These are phyloP conservation scores for Fraxinus sp. DNA, from an alignment of 305 asterid genomes.

Conservation along the genomic window DNA sequence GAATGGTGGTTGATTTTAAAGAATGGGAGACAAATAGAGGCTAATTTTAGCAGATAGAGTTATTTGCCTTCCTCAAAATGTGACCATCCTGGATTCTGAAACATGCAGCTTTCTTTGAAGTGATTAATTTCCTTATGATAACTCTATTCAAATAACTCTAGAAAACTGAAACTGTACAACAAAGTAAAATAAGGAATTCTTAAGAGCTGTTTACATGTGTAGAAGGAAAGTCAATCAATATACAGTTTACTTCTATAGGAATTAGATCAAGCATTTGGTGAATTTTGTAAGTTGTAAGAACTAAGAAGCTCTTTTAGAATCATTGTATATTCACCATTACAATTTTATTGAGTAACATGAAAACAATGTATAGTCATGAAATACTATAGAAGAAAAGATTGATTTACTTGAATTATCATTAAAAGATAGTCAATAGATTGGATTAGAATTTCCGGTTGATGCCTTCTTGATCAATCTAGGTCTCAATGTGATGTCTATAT, in stretches of 20 bases:
- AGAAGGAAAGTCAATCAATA: neutral
- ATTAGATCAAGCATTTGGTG: neutral
- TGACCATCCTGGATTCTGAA: neutral
- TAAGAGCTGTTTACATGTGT: neutral
- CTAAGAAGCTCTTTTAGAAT: neutral
- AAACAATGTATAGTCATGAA: neutral
- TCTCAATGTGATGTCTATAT: neutral
- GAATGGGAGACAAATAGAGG: neutral
- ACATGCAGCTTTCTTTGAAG: neutral
- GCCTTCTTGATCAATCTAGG: neutral
- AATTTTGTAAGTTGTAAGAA: neutral
- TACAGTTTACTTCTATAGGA: neutral
- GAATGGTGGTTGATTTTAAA: neutral
- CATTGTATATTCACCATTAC: neutral
- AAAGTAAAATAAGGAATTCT: neutral
- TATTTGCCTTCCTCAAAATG: neutral
- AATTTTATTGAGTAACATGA: neutral
- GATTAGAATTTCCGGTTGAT: neutral
- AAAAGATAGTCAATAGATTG: neutral
- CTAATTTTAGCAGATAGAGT: neutral
- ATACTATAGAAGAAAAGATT: neutral
- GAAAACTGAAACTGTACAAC: neutral
- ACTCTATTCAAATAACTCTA: neutral
- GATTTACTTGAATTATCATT: neutral
- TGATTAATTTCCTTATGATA: neutral